A percentile compares a stretch with the other conserved stretches of the same genome.
Evolutionary conservation across 257 asterid genomes (phyloP).

Genomic region (Salvia rosmarinus): DNA sequence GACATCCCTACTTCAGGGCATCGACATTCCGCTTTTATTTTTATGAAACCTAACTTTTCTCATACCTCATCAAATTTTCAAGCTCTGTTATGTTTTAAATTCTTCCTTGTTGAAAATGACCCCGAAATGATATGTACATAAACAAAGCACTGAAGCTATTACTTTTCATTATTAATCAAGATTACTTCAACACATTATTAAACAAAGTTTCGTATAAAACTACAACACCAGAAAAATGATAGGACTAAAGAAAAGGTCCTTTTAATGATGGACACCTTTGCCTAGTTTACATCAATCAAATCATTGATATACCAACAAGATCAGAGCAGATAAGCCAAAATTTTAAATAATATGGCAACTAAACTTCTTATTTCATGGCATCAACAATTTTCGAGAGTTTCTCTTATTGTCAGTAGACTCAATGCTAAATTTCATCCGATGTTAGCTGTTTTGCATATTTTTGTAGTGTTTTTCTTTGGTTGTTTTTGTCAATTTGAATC

Average conservation of each 20-base stretch:
- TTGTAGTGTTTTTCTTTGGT: too few relatives aligned
- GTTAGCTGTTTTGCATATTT: too few relatives aligned
- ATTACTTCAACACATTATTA: background rate
- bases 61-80: background rate
- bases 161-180: background rate
- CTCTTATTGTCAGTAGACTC: background rate
- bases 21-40: background rate
- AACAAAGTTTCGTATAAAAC: slow-evolving; percentile 15
- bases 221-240: background rate
- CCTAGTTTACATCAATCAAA: background rate
- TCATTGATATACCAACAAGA: slow-evolving; percentile 13
- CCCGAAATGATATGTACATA: background rate
- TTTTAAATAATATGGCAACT: background rate
- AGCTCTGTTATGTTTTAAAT: background rate
- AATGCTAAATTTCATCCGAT: slow-evolving; percentile 1
- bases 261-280: background rate
- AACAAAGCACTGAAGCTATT: background rate
- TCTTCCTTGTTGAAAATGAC: background rate
- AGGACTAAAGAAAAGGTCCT: background rate
- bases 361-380: background rate
- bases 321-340: background rate
- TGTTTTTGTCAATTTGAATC: too few relatives aligned
- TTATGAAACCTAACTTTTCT: background rate
- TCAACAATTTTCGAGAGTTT: background rate
- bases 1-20: too few relatives aligned